Evolutionary conservation across 192 early-diverging fungal genomes (phyloP).

Genomic region (Coemansia sp.): DNA sequence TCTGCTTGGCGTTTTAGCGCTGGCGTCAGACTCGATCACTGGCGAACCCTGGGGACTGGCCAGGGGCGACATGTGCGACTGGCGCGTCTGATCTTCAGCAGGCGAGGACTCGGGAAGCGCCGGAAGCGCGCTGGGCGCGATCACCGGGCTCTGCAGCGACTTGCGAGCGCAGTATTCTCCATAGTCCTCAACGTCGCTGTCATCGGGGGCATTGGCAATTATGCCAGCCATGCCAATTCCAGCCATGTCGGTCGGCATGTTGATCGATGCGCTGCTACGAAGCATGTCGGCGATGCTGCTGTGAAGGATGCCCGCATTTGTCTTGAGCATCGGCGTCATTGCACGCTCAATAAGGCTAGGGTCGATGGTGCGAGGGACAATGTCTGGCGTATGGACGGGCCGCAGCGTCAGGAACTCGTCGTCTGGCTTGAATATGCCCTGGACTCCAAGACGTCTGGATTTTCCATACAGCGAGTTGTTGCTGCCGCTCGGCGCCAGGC

Average conservation of each 20-base stretch:
- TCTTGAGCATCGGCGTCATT: slow-evolving; percentile 56
- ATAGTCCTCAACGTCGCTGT: slow-evolving; percentile 10
- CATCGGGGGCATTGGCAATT: background rate
- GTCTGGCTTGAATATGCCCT: slow-evolving; percentile 7
- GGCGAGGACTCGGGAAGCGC: slow-evolving; percentile 6
- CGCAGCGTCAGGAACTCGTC: slow-evolving; percentile 49
- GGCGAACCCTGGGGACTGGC: slow-evolving; percentile 24
- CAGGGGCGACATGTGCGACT: slow-evolving; percentile 36
- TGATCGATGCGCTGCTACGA: background rate
- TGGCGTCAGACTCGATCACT: background rate
- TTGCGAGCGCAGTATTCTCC: background rate
- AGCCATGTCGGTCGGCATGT: background rate
- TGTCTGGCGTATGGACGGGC: slow-evolving; percentile 51
- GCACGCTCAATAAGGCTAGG: slow-evolving; percentile 51
- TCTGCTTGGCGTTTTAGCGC: background rate
- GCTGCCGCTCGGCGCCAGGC: background rate
- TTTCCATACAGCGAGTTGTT: background rate
- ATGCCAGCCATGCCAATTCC: background rate
- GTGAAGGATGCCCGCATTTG: slow-evolving; percentile 21
- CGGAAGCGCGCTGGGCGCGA: background rate
- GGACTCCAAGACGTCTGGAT: background rate
- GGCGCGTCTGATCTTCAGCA: slow-evolving; percentile 1
- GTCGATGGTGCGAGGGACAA: slow-evolving; percentile 46
- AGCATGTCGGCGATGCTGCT: slow-evolving; percentile 10
- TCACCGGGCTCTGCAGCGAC: background rate